Conservation (phyloP, 345 rosid genomes). For the Eucalyptus viminalis region DNA sequence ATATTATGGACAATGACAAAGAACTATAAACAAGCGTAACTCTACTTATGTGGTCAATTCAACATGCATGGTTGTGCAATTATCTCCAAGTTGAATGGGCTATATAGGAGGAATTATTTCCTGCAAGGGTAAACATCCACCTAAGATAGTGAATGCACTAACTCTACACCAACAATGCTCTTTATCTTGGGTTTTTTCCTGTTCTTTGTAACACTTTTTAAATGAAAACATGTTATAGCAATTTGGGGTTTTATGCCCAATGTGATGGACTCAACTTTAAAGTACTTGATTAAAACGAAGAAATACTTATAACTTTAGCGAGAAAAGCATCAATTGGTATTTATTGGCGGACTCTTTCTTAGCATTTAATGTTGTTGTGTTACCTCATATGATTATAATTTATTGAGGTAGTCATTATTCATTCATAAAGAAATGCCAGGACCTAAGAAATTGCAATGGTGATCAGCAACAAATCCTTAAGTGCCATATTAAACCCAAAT, state of each 20-base stretch:
- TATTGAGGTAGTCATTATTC: not conserved
- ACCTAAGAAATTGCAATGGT: not conserved
- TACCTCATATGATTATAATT: not conserved
- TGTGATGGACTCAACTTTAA: not conserved
- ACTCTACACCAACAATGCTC: not conserved
- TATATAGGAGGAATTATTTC: not conserved
- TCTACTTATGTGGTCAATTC: not conserved
- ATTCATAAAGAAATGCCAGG: not conserved
- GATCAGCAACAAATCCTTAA: not conserved
- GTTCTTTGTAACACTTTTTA: not conserved
- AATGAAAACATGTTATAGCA: not conserved
- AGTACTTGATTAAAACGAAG: not conserved
- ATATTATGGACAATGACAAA: not conserved
- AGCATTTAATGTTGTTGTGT: not conserved
- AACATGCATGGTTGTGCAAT: not conserved
- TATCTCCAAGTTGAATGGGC: not conserved
- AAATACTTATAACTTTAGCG: not conserved
- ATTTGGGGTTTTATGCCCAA: not conserved
- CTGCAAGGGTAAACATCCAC: not conserved
- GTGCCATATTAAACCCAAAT: not conserved
- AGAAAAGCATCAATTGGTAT: not conserved
- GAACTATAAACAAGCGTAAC: not conserved
- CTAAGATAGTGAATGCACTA: not conserved
- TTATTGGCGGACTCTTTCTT: not conserved
- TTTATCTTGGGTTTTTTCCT: not conserved